A percentile compares a stretch with the other conserved stretches of the same genome.
Evolutionary conservation across 1,284 basidiomycete genomes (phyloP).

Genomic region (Irpex sp.): DNA sequence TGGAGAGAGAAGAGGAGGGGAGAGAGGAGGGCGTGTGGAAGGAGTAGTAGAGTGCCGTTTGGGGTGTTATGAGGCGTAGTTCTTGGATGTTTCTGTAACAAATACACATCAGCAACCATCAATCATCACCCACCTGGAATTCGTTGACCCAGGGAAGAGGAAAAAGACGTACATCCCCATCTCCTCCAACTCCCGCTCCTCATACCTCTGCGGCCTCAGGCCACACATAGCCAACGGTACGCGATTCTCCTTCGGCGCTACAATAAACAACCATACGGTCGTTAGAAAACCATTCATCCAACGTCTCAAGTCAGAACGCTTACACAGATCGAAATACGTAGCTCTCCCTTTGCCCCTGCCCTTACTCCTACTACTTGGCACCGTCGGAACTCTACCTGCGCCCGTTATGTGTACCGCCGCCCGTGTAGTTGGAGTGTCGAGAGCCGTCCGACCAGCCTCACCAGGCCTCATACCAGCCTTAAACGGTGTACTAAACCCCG

Average conservation of each 20-base stretch:
- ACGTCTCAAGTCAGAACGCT: conserved; percentile 19
- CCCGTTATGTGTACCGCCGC: too few species aligned
- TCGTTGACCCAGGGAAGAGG: background rate
- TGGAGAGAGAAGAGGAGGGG: conserved; percentile 6
- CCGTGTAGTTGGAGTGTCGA: conserved; percentile 17
- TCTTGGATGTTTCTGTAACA: conserved; percentile 46
- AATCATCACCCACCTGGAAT: too few species aligned
- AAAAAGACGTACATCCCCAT: conserved; percentile 57
- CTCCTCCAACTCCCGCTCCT: conserved; percentile 43
- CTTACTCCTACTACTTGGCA: background rate
- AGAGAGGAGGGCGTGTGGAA: conserved; percentile 42
- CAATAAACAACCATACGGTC: conserved; percentile 6
- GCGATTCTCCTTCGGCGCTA: conserved; percentile 40
- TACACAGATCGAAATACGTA: conserved; percentile 45
- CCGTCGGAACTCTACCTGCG: background rate
- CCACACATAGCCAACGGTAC: conserved; percentile 46
- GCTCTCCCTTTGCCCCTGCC: conserved; percentile 20
- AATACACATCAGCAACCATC: too few species aligned
- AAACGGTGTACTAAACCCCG: conserved; percentile 68
- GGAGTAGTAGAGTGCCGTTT: conserved; percentile 59
- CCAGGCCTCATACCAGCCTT: conserved; percentile 56
- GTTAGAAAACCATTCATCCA: background rate
- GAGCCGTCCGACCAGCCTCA: conserved; percentile 39
- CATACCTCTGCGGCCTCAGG: conserved; percentile 56
- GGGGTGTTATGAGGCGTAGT: conserved; percentile 55